Evolutionary conservation across 768 basidiomycete genomes (phyloP), one percentile per base, ranked within the genome.

Genomic region (Suillus variegatus): DNA sequence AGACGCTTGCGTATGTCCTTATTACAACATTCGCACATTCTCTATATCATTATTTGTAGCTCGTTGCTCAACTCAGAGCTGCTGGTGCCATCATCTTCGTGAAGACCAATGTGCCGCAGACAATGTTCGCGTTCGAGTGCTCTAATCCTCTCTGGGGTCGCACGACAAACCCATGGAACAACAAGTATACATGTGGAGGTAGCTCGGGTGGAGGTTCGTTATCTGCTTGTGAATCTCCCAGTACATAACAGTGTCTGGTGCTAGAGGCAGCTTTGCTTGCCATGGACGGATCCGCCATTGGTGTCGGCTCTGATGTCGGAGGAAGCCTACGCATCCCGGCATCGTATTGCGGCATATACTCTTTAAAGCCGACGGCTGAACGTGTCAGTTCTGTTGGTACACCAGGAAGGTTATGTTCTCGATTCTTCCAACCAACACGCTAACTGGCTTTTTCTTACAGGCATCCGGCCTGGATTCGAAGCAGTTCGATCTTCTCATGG

Each of bases 51-150:
- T 60, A n/a, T 25, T 28, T 43, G 9, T 69, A 92, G 90, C 69
- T 90, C 38, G 86, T 90, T 18, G 61, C 78, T 22, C 83, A 80
- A 65, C 81, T 91, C 57, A 82, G 85, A 56, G 78, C 79, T 6
- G 88, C 89, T 20, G 96, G 96, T 9, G 93, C 94, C 35, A 85
- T 97, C 65, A 79, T 93, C 57, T 91, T 95, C 68, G 91, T 88
- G 64, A 94, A 91, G 75, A 98, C 96, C 18, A 98, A 98, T 72
- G 89, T 98, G 61, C 95, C 97, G 2, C 95, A 98, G 75, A 90
- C 90, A 0, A 86, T 94, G 84, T 84, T 94, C 64, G 84, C 91
- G 3, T 94, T 92, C 65, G 93, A 95, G 75, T 94, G 93, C 72
- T 77, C 76, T 25, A 97, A 89, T 69, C 84, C 86, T 1, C 70